Conservation (phyloP, 2,329 filamentous ascomycete species). For the Dothideomycetes sp. region DNA sequence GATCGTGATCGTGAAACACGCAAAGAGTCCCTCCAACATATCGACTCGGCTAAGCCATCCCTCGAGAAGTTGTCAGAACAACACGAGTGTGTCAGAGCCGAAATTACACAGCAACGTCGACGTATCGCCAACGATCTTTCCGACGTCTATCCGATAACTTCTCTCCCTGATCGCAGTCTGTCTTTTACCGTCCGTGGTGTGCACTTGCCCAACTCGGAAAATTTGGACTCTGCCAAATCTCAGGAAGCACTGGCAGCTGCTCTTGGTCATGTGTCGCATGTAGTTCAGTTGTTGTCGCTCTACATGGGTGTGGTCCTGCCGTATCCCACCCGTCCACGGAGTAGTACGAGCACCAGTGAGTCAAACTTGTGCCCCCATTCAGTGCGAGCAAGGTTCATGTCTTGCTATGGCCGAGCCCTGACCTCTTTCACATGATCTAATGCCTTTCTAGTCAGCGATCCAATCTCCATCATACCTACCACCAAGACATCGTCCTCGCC, state of each 20-base stretch:
- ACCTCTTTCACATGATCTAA: neutral
- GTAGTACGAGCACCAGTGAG: constrained; percentile 67
- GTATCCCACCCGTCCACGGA: constrained; percentile 65
- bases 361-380: constrained; percentile 11
- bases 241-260: constrained; percentile 72
- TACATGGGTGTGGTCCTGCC: constrained; percentile 73
- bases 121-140: constrained; percentile 79
- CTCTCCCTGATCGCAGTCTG: constrained; percentile 54
- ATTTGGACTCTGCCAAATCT: constrained; percentile 55
- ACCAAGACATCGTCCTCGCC: constrained; percentile 24
- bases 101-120: constrained; percentile 74
- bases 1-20: constrained; percentile 52
- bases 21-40: constrained; percentile 22
- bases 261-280: constrained; percentile 67
- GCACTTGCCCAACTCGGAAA: constrained; percentile 64
- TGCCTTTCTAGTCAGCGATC: too few species aligned
- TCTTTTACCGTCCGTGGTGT: constrained; percentile 77
- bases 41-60: constrained; percentile 40
- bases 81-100: constrained; percentile 45
- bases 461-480: too few species aligned
- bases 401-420: too few species aligned
- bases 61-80: constrained; percentile 30
- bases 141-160: constrained; percentile 70
- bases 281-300: constrained; percentile 67
- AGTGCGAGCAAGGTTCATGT: too few species aligned